phyloP scores from a whole-genome alignment of 345 rosid genomes.

The Linum lewisii region DNA sequence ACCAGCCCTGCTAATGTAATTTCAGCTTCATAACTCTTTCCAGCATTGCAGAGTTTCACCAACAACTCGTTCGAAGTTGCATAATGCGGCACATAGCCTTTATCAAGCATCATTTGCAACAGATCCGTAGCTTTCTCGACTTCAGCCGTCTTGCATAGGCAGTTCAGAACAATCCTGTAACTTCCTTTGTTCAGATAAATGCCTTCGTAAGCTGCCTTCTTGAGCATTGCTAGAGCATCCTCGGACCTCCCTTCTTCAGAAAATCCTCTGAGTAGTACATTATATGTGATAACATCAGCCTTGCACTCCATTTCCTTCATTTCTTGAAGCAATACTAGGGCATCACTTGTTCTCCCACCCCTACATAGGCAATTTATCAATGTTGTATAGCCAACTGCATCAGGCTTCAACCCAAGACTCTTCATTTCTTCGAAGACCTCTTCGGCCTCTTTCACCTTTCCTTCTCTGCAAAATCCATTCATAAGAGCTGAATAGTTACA shows the following conservation, averaged over 20 bases:
- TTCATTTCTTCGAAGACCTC: constrained; percentile 52
- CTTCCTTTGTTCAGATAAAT: constrained; percentile 62
- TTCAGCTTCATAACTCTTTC: constrained; percentile 37
- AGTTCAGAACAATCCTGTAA: constrained; percentile 70
- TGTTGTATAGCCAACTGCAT: constrained; percentile 65
- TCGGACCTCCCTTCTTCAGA: constrained; percentile 47
- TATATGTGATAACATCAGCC: constrained; percentile 66
- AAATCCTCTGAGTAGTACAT: constrained; percentile 66
- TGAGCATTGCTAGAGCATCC: constrained; percentile 59
- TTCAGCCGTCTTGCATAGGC: constrained; percentile 47
- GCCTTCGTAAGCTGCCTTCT: constrained; percentile 41
- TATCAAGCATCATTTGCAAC: constrained; percentile 49
- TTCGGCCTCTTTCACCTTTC: constrained; percentile 47
- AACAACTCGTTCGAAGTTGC: constrained; percentile 78
- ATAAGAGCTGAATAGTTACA: constrained; percentile 60
- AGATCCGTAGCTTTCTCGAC: constrained; percentile 45
- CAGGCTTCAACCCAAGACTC: constrained; percentile 44
- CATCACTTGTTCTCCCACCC: constrained; percentile 40
- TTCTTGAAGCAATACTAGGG: constrained; percentile 50
- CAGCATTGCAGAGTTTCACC: constrained; percentile 41
- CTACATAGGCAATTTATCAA: constrained; percentile 63
- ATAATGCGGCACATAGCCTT: constrained; percentile 59
- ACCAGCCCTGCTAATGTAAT: constrained; percentile 41
- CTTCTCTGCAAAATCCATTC: constrained; percentile 59
- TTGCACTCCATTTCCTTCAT: constrained; percentile 56